Evolutionary conservation across 108 stramenopile species (phyloP), one percentile per base, ranked within the genome.

Genomic region (Schizochytrium sp.): DNA sequence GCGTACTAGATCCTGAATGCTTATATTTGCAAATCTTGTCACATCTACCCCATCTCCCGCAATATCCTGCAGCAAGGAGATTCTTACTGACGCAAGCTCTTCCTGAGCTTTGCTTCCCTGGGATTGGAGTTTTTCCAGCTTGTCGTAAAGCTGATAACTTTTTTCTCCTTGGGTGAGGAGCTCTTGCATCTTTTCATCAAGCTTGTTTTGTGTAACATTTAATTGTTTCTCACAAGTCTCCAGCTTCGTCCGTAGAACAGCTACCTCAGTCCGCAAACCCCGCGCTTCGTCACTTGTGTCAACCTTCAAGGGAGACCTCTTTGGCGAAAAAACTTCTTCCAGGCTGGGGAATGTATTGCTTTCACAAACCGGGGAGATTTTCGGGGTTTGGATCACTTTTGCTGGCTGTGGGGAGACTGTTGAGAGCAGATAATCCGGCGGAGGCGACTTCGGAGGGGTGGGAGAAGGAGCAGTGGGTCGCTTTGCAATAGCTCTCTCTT

Each of bases 81-180:
- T 83, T 10, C 76, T 47, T 12, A 83, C 28, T 8, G 47, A 47
- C 15, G 47, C 3, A 47, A 83, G 47, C 76, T 83, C 76, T 46
- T 83, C 50, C 5, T 53, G 76, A 10, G 76, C 19, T 40, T 55
- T 5, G 53, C 28, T 40, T 7, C 28, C 76, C 17, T 5, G 53
- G 0, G 76, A 5, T 13, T 46, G 49, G 17, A 83, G 53, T 10
- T 7, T 42, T 42, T 83, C 50, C 15, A 83, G 76, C 53, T 83
- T 83, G 10, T 83, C 76, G 53, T 83, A 83, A 8, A 83, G 53
- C 53, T 83, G 5, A 42, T 83, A 83, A 53, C 53, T 83, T 53
- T 83, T 83, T 2, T 83, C 76, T 17, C 76, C 76, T 42, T 83
- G 76, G 28, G 47, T 28, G 53, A 83, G 50, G 28, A 83, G 76